Base-by-base conservation (phyloP, 176 grass and related monocot species). In the Olyra latifolia region DNA sequence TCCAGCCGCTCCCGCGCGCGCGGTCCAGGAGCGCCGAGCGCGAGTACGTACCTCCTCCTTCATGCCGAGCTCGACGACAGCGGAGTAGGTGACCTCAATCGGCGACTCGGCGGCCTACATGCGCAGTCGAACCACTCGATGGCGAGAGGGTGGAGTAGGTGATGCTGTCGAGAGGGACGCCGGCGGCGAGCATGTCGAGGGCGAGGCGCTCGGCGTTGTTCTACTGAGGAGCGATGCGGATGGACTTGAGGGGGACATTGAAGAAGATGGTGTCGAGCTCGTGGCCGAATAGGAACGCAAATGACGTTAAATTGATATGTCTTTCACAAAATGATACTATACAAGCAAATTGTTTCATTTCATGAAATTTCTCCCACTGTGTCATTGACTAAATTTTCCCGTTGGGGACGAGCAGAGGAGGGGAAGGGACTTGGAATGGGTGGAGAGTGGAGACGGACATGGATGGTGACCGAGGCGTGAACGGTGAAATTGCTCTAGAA, bases 1-100 rank as follows among this genome's bases (percentile, higher is more conserved):
- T 79, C 92, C 92, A 98, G 0, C 95, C 92, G 60, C 83, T 80
- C 64, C 90, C 88, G 42, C 88, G 79, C 14, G 86, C 95, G 55
- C 92, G 80, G 68, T 98, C 92, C 58, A 95, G 95, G 32, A 35
- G 32, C 32, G 32, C 32, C 32, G 32, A 98, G 86, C 49, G 83
- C 72, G n/a, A 91, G 59, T 24, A 90, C 92, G 59, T 24, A 90
- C 92, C 81, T 98, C 92, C 85, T 93, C 84, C 73, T 74, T 83
- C 83, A 87, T 90, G 32, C 84, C 65, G 4, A 98, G 86, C 59
- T 87, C 84, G 62, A 98, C 86, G 9, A 89, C 81, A 22, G 80
- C 84, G 64, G 90, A 98, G 88, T 94, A 95, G 58, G 92, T 94
- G 71, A 98, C 90, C 86, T 98, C 92, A n/a, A 69, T 98, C 92